Percentiles rank a stretch among this genome's conserved stretches.
Conservation (phyloP, 805 yeast genomes). For the Candida pseudoglaebosa region DNA sequence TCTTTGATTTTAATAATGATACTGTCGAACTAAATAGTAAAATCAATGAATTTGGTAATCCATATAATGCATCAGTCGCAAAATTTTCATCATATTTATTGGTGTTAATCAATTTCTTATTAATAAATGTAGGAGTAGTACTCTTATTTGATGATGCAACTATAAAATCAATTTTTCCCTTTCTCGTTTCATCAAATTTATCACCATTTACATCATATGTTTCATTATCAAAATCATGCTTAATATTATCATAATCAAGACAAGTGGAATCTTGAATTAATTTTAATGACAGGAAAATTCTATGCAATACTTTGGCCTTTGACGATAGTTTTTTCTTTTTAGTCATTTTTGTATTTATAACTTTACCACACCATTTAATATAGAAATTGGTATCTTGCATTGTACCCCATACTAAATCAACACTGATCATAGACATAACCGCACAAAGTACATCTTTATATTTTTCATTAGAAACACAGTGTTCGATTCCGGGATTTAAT, state of each 20-base stretch:
- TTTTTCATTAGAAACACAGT: slow-evolving; percentile 51
- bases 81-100: slow-evolving; percentile 54
- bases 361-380: slow-evolving; percentile 70
- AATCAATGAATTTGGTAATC: slow-evolving; percentile 78
- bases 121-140: slow-evolving; percentile 37
- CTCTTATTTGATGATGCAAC: slow-evolving; percentile 13
- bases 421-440: slow-evolving; percentile 78
- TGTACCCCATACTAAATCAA: slow-evolving; percentile 87
- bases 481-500: slow-evolving; percentile 39
- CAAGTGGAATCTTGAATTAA: slow-evolving; percentile 76
- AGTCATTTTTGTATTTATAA: slow-evolving; percentile 65
- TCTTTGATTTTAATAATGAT: slow-evolving; percentile 58
- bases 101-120: slow-evolving; percentile 40
- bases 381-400: slow-evolving; percentile 81
- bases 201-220: slow-evolving; percentile 34
- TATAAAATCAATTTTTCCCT: slow-evolving; percentile 24
- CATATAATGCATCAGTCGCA: slow-evolving; percentile 78
- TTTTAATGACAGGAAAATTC: slow-evolving; percentile 72
- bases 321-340: slow-evolving; percentile 61
- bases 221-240: slow-evolving; percentile 26
- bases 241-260: slow-evolving; percentile 30
- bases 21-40: slow-evolving; percentile 70
- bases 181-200: slow-evolving; percentile 16
- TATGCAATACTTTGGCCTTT: slow-evolving; percentile 72
- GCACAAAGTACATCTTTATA: slow-evolving; percentile 84